phyloP scores from a whole-genome alignment of 2,329 filamentous ascomycete species.

The Trichoderma sp. region DNA sequence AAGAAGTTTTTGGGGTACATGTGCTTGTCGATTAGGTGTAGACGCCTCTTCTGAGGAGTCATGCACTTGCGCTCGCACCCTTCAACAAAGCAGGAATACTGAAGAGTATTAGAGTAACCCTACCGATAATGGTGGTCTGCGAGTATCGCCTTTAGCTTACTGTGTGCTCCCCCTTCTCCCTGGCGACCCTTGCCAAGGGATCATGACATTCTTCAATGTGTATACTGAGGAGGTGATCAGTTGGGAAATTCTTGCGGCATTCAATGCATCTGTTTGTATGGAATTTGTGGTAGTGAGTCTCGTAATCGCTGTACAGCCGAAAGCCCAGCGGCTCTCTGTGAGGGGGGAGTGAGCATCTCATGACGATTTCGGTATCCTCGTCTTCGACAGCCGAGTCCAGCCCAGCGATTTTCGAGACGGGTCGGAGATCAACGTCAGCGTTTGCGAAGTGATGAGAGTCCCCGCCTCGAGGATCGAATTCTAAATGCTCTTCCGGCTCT shows the following conservation, averaged over 20 bases:
- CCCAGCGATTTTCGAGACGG: slow-evolving; percentile 55
- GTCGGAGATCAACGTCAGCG: slow-evolving; percentile 24
- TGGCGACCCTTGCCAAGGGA: slow-evolving; percentile 66
- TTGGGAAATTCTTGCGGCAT: slow-evolving; percentile 85
- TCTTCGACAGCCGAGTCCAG: slow-evolving; percentile 48
- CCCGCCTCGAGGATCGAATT: slow-evolving; percentile 26
- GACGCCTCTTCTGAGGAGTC: slow-evolving; percentile 76
- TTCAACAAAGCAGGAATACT: slow-evolving; percentile 89
- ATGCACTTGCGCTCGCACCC: slow-evolving; percentile 81
- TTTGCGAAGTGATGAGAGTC: slow-evolving; percentile 18
- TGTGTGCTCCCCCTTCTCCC: slow-evolving; percentile 81
- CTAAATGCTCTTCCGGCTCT: slow-evolving; percentile 51
- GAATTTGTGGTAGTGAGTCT: slow-evolving; percentile 75
- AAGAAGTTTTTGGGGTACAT: slow-evolving; percentile 86
- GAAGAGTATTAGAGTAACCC: slow-evolving; percentile 21
- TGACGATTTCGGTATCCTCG: slow-evolving; percentile 44
- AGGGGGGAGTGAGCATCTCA: slow-evolving; percentile 79
- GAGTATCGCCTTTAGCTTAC: slow-evolving; percentile 47
- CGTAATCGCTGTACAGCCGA: slow-evolving; percentile 73
- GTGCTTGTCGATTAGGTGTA: slow-evolving; percentile 93
- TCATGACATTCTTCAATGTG: slow-evolving; percentile 94
- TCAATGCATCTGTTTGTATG: slow-evolving; percentile 83
- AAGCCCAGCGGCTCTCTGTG: slow-evolving; percentile 72
- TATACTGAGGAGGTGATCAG: slow-evolving; percentile 71
- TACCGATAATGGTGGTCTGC: not conserved